Evolutionary conservation across 768 basidiomycete species (phyloP), one percentile per base, ranked within the genome.

Genomic region (Tylopilus intermedius): DNA sequence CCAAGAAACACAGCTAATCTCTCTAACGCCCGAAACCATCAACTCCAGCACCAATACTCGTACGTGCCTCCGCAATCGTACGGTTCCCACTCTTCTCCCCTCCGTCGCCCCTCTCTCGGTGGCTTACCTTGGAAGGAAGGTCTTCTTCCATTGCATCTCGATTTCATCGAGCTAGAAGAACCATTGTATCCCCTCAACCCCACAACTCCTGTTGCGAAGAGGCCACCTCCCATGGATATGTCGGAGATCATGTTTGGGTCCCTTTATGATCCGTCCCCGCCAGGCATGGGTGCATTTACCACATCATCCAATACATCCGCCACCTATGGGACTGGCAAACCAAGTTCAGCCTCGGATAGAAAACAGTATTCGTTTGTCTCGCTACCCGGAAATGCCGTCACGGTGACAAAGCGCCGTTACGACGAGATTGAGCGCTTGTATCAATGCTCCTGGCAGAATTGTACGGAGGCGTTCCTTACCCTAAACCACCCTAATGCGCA

Each of bases 401-500:
- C 18, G 18, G 80, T 91, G 53, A 87, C 82, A 68, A 91, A 91
- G 10, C 76, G 89, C 59, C 79, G 89, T 41, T 90, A 90, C 69
- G 94, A 97, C 68, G 94, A 97, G 78, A 96, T 97, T 59, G 94
- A 96, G 71, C 82, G 94, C 26, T 72, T 95, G 48, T 97, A 97
- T 67, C 80, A 81, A 51, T 97, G 94, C 75, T 85, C 86, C 46
- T 90, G 83, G 80, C 80, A 79, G 4, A 77, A 82, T 41, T 86
- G 83, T 58, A 77, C 82, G 50, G 95, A 95, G 72, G 78, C 89
- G 26, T 96, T 94, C 63, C 93, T 93, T 29, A 96, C 94, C 4
- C 77, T 97, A 45, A 97, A 99, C 67, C 95, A 99, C 70, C 78
- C 98, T 55, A 99, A 99, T 67, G 93, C 94, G 29, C 95, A 99